Base-by-base conservation (phyloP, 1,284 basidiomycete species). In the Somion occarium region DNA sequence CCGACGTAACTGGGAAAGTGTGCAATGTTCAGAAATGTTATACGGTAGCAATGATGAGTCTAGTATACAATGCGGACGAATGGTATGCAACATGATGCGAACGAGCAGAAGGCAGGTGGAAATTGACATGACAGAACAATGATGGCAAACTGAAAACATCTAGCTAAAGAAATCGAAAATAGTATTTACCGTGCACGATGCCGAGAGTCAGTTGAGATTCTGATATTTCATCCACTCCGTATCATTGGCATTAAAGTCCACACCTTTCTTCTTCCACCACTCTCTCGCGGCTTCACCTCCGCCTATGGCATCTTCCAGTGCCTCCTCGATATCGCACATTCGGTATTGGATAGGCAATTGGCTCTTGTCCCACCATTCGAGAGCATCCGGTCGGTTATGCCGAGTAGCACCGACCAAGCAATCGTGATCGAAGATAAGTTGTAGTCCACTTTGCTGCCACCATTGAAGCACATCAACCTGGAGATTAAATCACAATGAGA, bases 301-400 rank as follows among this genome's bases (percentile, higher is more conserved):
- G 2, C 84, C 85, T 46, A 89, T 86, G 1, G 86, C 84, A 59
- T 92, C 89, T 65, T 92, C 89, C 57, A 92, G 66, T 2, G 89
- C 90, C 70, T 91, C 91, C 63, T 93, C 90, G 50, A 86, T 82
- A 69, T 92, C 89, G 61, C 88, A 91, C 77, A 89, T 83, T 46
- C 89, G 78, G 65, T 90, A 92, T 61, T 87, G 83, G 52, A 92
- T 81, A 3, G 84, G 76, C 45, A 92, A 70, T 5, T 83, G 83
- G 49, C 80, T 85, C 57, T 78, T 78, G 55, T 88, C 78, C 91
- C 91, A 93, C 90, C 90, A 93, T 55, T 89, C 83, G 25, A 93
- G 70, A 20, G 89, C 85, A 59, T 87, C 85, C n/a, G 85, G 82
- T 38, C 84, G 76, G 57, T 91, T 88, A 64, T 90, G 82, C 56